phyloP scores from a whole-genome alignment of 2,329 filamentous ascomycete species.

The Claviceps sp. region DNA sequence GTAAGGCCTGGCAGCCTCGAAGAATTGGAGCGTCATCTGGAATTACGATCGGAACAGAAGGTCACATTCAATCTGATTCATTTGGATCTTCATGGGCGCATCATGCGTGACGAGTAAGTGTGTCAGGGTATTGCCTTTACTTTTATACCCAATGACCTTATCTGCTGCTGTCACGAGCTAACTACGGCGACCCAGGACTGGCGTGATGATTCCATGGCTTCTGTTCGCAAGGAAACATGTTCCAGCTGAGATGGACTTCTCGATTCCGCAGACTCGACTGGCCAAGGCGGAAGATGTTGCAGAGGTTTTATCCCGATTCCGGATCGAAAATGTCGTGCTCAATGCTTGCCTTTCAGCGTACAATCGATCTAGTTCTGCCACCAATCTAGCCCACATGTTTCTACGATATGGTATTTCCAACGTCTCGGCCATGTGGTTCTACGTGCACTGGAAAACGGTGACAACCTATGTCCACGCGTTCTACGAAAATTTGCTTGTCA shows the following conservation, averaged over 20 bases:
- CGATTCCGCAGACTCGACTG: constrained; percentile 13
- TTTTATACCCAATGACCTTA: background rate
- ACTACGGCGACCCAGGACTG: constrained; percentile 6
- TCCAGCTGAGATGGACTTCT: constrained; percentile 7
- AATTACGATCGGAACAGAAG: constrained; percentile 10
- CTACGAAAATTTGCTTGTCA: constrained; percentile 14
- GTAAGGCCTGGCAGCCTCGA: constrained; percentile 14
- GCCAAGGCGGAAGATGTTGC: constrained; percentile 13
- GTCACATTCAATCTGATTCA: constrained; percentile 15
- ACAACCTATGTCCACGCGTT: constrained; percentile 15
- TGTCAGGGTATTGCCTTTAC: too few species aligned
- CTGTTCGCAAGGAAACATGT: constrained; percentile 13
- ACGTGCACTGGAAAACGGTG: constrained; percentile 16
- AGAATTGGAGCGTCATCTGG: constrained; percentile 13
- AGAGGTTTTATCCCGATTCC: constrained; percentile 11
- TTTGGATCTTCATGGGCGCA: constrained; percentile 16
- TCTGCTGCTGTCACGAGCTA: background rate
- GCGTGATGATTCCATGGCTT: constrained; percentile 13
- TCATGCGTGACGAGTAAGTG: constrained; percentile 14
- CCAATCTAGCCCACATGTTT: constrained; percentile 17
- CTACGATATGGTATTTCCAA: constrained; percentile 14
- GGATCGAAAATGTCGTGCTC: constrained; percentile 16
- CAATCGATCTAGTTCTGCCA: constrained; percentile 11
- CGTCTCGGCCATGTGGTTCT: constrained; percentile 19
- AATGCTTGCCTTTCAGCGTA: constrained; percentile 18